Conservation (phyloP, 139 green algal species). For the Spirogloea muscicola region DNA sequence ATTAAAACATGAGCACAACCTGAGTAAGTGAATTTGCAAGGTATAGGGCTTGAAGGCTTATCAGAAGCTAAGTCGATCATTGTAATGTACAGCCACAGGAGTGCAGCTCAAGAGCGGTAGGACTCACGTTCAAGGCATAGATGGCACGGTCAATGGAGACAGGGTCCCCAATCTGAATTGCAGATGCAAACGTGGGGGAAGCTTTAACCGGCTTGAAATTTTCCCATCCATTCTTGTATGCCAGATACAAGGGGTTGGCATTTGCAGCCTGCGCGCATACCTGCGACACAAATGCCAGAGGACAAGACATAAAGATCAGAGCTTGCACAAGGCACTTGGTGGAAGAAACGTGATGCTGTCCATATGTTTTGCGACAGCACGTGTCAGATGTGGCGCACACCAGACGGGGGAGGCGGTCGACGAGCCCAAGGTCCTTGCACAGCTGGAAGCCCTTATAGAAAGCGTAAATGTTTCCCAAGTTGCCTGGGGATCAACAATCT, state of each 20-base stretch:
- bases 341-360: too few species aligned
- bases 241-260: slow-evolving; percentile 95
- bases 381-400: slow-evolving; percentile 60
- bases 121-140: slow-evolving; percentile 75
- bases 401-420: slow-evolving; percentile 85
- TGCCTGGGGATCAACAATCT: too few species aligned
- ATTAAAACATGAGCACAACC: too few species aligned
- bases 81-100: too few species aligned
- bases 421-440: slow-evolving; percentile 88
- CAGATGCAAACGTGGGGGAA: slow-evolving; percentile 89
- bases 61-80: too few species aligned
- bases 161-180: slow-evolving; percentile 98
- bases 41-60: too few species aligned
- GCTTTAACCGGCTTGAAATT: slow-evolving; percentile 88
- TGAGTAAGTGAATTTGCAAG: too few species aligned
- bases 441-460: slow-evolving; percentile 98
- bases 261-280: slow-evolving; percentile 76
- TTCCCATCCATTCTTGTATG: slow-evolving; percentile 73
- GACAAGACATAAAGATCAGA: too few species aligned
- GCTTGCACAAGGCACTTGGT: too few species aligned
- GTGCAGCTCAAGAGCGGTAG: not conserved
- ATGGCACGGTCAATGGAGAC: slow-evolving; percentile 98
- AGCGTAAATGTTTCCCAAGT: slow-evolving; percentile 99
- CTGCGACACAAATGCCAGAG: slow-evolving; percentile 26
- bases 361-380: too few species aligned